Evolutionary conservation across 2,329 filamentous ascomycete genomes (phyloP).

Genomic region (Ophiostoma himal-ulmi): DNA sequence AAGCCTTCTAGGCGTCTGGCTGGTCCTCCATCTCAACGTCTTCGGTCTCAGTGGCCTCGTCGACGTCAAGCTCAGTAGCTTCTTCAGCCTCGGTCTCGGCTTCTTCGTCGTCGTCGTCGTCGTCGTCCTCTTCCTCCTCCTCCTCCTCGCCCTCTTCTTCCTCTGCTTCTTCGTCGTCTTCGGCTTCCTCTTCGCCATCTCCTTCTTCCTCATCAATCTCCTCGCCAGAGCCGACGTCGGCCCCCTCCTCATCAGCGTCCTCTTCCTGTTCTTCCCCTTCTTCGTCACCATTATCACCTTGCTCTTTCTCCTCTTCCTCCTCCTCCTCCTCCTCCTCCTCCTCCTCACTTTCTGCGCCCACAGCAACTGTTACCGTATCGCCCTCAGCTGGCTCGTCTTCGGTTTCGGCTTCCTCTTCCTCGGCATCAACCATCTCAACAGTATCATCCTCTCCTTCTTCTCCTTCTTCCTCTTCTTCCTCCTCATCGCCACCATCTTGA

Average conservation of each 20-base stretch:
- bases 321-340: background rate
- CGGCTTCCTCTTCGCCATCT: background rate
- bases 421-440: background rate
- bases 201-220: background rate
- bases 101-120: background rate
- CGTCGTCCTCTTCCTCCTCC: background rate
- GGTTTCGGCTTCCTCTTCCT: background rate
- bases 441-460: background rate
- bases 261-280: background rate
- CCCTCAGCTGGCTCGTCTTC: background rate
- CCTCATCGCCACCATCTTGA: background rate
- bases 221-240: background rate
- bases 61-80: slow-evolving; percentile 1
- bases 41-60: slow-evolving; percentile 5
- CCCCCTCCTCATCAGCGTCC: background rate
- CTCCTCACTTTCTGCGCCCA: background rate
- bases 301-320: background rate
- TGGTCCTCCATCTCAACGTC: slow-evolving; percentile 21
- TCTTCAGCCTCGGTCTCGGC: slow-evolving; percentile 7
- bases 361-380: background rate
- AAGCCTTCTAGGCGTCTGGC: background rate
- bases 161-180: background rate
- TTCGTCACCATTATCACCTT: background rate
- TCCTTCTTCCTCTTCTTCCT: slow-evolving; percentile 27
- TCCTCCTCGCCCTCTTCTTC: background rate